Evolutionary conservation across 1,284 basidiomycete genomes (phyloP).

Genomic region (Trichosporon sp.): DNA sequence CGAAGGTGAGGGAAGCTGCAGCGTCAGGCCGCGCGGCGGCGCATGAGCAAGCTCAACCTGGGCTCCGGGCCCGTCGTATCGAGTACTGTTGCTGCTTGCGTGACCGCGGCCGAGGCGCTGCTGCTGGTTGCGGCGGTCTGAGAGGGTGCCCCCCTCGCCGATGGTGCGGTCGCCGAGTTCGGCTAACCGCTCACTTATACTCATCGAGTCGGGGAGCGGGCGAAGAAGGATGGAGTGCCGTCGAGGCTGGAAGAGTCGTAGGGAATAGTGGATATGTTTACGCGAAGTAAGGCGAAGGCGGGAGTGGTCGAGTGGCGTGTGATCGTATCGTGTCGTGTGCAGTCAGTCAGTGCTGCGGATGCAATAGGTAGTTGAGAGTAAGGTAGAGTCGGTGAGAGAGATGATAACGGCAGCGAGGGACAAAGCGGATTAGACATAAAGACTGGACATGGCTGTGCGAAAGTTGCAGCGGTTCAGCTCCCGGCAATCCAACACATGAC

Average conservation of each 20-base stretch:
- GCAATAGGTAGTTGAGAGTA: neutral
- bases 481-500: constrained; percentile 9
- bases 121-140: neutral
- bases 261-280: neutral
- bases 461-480: neutral
- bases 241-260: neutral
- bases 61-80: constrained; percentile 14
- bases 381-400: neutral
- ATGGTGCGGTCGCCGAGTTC: constrained; percentile 17
- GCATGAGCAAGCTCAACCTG: constrained; percentile 43
- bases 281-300: neutral
- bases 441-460: neutral
- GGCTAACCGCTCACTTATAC: constrained; percentile 15
- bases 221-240: neutral
- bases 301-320: neutral
- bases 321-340: neutral
- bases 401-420: neutral
- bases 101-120: neutral
- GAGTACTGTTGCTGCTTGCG: neutral
- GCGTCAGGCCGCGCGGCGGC: constrained; percentile 45
- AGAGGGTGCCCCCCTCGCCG: constrained; percentile 15
- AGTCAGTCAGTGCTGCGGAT: constrained; percentile 3
- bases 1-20: constrained; percentile 26
- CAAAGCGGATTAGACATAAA: constrained; percentile 12
- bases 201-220: neutral